Base-by-base conservation (phyloP, 2,329 filamentous ascomycete species). In the Coniochaeta hoffmannii region DNA sequence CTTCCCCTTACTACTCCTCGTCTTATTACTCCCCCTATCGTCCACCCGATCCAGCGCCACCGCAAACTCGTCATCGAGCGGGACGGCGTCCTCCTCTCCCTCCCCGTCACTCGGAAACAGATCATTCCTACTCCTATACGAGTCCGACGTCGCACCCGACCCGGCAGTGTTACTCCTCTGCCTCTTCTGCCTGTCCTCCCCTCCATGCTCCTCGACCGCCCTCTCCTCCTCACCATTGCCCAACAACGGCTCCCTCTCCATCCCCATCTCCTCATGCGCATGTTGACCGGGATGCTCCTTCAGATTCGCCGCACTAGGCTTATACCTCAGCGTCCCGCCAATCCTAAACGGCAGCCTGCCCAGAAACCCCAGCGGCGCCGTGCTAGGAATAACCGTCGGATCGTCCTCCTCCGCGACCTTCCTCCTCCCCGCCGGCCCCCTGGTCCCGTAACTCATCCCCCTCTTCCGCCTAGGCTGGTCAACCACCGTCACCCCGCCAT, bases 21-120 rank as follows among this genome's bases (percentile, higher is more conserved):
- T 84, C 59, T 80, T 87, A 49, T 79, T 82, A 63, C 87, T 91
- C 61, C 86, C 86, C 49, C 81, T 80, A 64, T 94, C 90, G n/a
- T 79, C 81, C 61, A 87, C 83, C 53, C 88, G 82, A 58, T 91
- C 86, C 58, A 97, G 77, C 3, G 86, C 84, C 68, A 96, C 86
- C 2, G 91, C 89, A 63, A 97, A 95, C 65, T 97, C 92, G 66
- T 97, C 93, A 63, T 93, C 90, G 17, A 97, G 73, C 12, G 91
- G 89, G n/a, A 96, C 83, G 1, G 93, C 93, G 70, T 97, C 93
- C 68, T 96, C 92, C 60, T 95, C 90, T 54, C 92, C 90, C 64
- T 87, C 83, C 50, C 80, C 83, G 59, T 96, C 91, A 64, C 91
- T 96, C 0, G 90, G 90, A 62, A 97, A 94, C 12, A 97, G 75